A percentile compares a stretch with the other conserved stretches of the same genome.
Conservation (phyloP, 352 stramenopile species). For the Pythium chondricola region DNA sequence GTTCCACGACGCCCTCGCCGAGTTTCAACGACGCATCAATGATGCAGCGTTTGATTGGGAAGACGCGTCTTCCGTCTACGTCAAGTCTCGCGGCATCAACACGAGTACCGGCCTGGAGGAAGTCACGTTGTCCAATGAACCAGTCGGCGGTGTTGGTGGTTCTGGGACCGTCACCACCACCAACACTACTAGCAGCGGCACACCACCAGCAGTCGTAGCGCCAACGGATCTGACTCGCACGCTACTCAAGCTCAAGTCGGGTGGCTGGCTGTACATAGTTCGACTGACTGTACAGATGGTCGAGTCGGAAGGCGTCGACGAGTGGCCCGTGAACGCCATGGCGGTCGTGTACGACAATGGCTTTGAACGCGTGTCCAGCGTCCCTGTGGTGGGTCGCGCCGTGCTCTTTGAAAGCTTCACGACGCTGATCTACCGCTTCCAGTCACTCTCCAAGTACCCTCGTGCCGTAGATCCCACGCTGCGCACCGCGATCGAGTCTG, state of each 20-base stretch:
- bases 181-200: too few relatives aligned
- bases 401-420: not conserved
- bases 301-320: not conserved
- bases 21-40: not conserved
- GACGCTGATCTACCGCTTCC: conserved; percentile 3
- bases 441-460: not conserved
- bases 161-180: not conserved
- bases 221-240: not conserved
- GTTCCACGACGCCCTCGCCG: not conserved
- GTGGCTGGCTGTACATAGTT: not conserved
- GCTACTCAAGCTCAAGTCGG: not conserved
- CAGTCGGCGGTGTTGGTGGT: not conserved
- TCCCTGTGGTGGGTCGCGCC: not conserved
- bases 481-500: not conserved
- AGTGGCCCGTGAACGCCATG: not conserved
- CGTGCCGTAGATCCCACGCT: not conserved
- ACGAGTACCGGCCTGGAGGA: not conserved
- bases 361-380: not conserved
- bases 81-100: not conserved
- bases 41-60: not conserved
- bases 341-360: not conserved
- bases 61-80: not conserved
- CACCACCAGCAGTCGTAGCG: not conserved
- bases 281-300: not conserved
- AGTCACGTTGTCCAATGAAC: not conserved